Percentiles rank a stretch among this genome's conserved stretches.
These are phyloP conservation scores for Termitomyces sp. DNA, from an alignment of 768 basidiomycete genomes.

Conservation along the genomic window DNA sequence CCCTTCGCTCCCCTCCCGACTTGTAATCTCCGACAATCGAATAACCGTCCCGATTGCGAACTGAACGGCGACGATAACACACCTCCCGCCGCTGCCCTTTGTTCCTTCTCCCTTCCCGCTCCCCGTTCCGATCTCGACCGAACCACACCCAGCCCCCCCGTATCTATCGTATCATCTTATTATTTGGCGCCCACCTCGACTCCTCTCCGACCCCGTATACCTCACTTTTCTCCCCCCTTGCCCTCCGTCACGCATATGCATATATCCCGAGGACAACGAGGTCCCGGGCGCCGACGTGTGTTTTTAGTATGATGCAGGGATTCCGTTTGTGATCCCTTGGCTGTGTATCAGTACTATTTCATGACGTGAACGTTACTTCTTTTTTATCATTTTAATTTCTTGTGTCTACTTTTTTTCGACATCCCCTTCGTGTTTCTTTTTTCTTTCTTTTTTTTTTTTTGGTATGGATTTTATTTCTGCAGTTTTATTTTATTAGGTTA, in stretches of 20 bases:
- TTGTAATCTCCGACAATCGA: background rate
- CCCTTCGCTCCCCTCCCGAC: background rate
- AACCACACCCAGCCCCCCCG: background rate
- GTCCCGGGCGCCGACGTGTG: background rate
- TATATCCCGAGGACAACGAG: slow-evolving; percentile 2
- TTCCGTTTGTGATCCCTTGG: background rate
- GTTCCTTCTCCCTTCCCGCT: background rate
- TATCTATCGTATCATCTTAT: slow-evolving; percentile 6
- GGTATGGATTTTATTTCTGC: background rate
- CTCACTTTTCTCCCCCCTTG: background rate
- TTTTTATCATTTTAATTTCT: background rate
- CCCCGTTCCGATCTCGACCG: background rate
- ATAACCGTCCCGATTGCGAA: background rate
- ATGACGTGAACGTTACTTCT: background rate
- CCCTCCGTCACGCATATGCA: background rate
- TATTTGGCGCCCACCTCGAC: background rate
- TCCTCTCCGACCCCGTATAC: background rate
- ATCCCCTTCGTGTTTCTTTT: background rate
- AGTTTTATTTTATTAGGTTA: background rate
- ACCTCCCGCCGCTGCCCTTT: background rate
- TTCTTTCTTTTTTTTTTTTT: background rate
- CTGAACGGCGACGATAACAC: background rate
- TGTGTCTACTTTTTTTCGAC: background rate
- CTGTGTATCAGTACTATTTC: slow-evolving; percentile 2
- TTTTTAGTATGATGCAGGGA: slow-evolving; percentile 5